phyloP scores from a whole-genome alignment of 495 filamentous ascomycete species.

The Penicillium steckii region DNA sequence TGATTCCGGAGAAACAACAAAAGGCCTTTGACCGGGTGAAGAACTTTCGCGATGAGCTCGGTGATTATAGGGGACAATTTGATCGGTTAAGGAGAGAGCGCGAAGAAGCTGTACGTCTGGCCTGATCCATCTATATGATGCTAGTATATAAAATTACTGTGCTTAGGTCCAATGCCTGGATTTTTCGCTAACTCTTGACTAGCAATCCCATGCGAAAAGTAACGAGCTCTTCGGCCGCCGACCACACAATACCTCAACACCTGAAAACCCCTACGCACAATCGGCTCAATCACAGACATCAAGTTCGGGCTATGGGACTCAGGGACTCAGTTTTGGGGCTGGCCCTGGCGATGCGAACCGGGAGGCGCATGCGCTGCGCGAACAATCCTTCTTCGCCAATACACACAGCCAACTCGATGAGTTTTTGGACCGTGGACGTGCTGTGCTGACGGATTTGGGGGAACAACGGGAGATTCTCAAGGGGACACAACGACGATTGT shows the following conservation, averaged over 20 bases:
- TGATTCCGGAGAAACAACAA: slow-evolving; percentile 81
- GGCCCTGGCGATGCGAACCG: slow-evolving; percentile 59
- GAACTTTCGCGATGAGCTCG: slow-evolving; percentile 80
- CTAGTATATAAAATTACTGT: not conserved
- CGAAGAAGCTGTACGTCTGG: slow-evolving; percentile 62
- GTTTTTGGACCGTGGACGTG: slow-evolving; percentile 85
- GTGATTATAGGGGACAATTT: slow-evolving; percentile 74
- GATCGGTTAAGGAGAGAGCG: slow-evolving; percentile 70
- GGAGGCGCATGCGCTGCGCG: slow-evolving; percentile 82
- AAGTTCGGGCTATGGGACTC: slow-evolving; percentile 41
- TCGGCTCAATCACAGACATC: slow-evolving; percentile 42
- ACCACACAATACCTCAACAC: slow-evolving; percentile 80
- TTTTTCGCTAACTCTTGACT: slow-evolving; percentile 1
- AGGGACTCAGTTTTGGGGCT: slow-evolving; percentile 53
- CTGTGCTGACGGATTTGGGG: slow-evolving; percentile 83
- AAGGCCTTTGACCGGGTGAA: slow-evolving; percentile 85
- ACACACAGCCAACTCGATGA: slow-evolving; percentile 87
- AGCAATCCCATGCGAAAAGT: slow-evolving; percentile 70
- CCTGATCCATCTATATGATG: slow-evolving; percentile 6
- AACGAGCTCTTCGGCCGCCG: slow-evolving; percentile 87
- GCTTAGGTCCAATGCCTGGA: too few relatives aligned
- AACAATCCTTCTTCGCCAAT: slow-evolving; percentile 79
- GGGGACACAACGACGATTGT: slow-evolving; percentile 84
- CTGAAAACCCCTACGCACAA: slow-evolving; percentile 92
- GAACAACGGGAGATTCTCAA: slow-evolving; percentile 94